Conservation (phyloP, 2,329 filamentous ascomycete species). For the Lachnum nothofagi region DNA sequence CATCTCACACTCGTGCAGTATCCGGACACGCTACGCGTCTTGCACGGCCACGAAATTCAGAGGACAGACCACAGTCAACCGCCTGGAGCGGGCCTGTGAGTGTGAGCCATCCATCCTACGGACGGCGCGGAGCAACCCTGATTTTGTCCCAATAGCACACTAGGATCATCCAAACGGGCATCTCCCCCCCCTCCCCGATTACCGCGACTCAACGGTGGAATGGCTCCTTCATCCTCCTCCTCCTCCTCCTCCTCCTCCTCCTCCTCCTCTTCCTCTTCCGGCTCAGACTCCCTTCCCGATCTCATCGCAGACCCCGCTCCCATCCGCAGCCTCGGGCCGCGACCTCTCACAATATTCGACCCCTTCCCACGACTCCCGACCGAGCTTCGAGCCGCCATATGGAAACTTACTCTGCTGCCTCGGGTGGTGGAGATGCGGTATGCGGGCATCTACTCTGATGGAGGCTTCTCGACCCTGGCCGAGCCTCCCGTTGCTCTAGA, state of each 20-base stretch:
- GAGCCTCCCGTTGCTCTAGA: slow-evolving; percentile 10
- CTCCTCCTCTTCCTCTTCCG: not conserved
- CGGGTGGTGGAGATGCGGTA: slow-evolving; percentile 12
- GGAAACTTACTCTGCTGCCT: slow-evolving; percentile 13
- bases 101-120: too few species aligned
- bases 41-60: too few species aligned
- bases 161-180: too few species aligned
- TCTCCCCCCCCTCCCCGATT: too few species aligned
- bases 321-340: not conserved
- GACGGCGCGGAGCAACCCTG: too few species aligned
- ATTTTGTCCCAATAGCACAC: too few species aligned
- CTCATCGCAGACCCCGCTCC: not conserved
- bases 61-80: too few species aligned
- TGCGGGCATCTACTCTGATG: slow-evolving; percentile 1
- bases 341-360: slow-evolving; percentile 11
- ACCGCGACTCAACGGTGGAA: too few species aligned
- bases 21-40: too few species aligned
- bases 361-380: slow-evolving; percentile 18
- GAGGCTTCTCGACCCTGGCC: slow-evolving; percentile 6
- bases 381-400: slow-evolving; percentile 19
- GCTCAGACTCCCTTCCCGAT: too few species aligned
- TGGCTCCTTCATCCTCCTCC: not conserved
- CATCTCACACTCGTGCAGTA: too few species aligned
- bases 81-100: too few species aligned
- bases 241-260: not conserved